Evolutionary conservation across 345 rosid genomes (phyloP), one percentile per base, ranked within the genome.

Genomic region (Lepidium didymum): DNA sequence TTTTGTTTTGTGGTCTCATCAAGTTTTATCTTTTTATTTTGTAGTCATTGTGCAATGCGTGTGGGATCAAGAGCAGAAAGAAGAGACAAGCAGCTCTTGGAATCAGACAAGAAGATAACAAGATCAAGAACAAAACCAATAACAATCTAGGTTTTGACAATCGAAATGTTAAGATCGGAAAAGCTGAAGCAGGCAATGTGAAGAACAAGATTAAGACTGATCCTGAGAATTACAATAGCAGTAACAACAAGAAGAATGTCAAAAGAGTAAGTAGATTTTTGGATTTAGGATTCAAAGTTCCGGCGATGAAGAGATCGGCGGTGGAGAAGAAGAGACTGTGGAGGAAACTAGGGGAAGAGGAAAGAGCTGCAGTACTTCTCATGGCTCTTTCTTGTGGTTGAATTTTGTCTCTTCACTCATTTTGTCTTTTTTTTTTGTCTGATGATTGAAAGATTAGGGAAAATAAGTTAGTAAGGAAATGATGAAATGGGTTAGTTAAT

Each of bases 31-130:
- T 18, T 62, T 11, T 44, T 0, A 25, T 52, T 7, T 11, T 80
- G 66, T 79, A 92, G 98, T 84, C 96, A 1, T 76, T 89, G 63
- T 92, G 98, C 45, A 89, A 92, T 78, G 98, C 98, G 6, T 89
- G 98, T 67, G 98, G 96, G 78, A 92, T 92, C 75, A 87, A 89
- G 64, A 74, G 85, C 62, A 85, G 96, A 64, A 92, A 92, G 79
- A 81, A 72, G 81, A 85, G 70, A 44, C 85, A 81, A 51, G 84
- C 73, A 38, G 72, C 75, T 13, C 33, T 71, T 38, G 91, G 93
- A 4, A 29, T 80, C 15, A 83, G 81, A 52, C 55, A 76, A 10
- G 80, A 71, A 0, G 94, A 87, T 16, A 78, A 40, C 54, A 93
- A 84, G 70, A 41, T 80, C 13, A 87, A 74, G 49, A 84, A 66